Base-by-base conservation (phyloP, 768 basidiomycete genomes). In the Termitomyces sp. region DNA sequence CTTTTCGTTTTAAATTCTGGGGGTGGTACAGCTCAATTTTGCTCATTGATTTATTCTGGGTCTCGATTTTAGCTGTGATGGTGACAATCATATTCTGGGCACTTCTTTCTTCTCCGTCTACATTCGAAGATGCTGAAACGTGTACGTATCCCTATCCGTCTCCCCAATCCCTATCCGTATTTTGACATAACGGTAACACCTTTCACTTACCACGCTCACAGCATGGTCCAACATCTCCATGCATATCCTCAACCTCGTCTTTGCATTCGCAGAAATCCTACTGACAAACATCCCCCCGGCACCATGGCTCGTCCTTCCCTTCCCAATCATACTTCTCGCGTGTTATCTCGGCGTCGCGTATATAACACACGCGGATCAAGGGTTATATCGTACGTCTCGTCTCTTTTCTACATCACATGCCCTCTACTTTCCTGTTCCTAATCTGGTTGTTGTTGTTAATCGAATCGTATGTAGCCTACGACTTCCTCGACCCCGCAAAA, bases 271-370 rank as follows among this genome's bases (percentile, higher is more conserved):
- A 65, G 90, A 91, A 67, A 75, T 89, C 18, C 20, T 83, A 8
- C 69, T 84, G 35, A 84, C 88, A 0, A 80, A 87, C 65, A 71
- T 71, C 12, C 79, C 78, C 0, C 81, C 85, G 0, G 69, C 76
- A 8, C 83, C 83, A 0, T 89, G 85, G 86, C 62, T 75, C 16
- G 74, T 80, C 44, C 70, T 90, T 3, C 73, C 78, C 2, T 66
- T 79, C 39, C 73, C 79, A 28, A 50, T 89, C 16, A 16, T 87
- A 12, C 63, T 85, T 20, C 80, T 90, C 11, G 83, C 64, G 0
- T 66, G 72, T 3, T 92, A 91, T 66, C 72, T 91, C 18, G 87
- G 81, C 24, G 73, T 91, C 0, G 89, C 89, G 12, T 92, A 91
- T 65, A 79, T 92, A 57, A 89, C 88, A 0, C 65, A 79, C 52